Percentiles rank a stretch among this genome's conserved stretches.
These are phyloP conservation scores for Ophiostoma himal-ulmi DNA, from an alignment of 2,329 filamentous ascomycete species.

Conservation along the genomic window DNA sequence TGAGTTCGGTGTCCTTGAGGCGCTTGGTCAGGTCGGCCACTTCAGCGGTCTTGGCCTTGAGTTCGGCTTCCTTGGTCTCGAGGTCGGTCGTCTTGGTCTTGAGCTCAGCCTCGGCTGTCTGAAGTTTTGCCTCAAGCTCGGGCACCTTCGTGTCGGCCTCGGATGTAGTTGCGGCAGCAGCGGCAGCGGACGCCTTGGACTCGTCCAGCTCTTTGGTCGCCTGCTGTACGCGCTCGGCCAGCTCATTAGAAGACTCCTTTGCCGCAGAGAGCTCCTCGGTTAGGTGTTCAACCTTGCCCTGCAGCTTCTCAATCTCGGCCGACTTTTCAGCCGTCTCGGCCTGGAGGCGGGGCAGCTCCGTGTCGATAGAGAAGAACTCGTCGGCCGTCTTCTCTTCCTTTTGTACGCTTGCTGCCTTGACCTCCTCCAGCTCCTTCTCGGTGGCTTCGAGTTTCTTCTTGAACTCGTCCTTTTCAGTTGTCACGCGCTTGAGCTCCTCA, in stretches of 20 bases:
- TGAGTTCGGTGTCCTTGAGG: conserved; percentile 39
- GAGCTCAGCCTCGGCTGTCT: background rate
- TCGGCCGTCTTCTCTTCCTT: conserved; percentile 40
- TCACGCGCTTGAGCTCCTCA: conserved; percentile 84
- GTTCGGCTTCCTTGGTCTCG: conserved; percentile 34
- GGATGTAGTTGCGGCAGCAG: background rate
- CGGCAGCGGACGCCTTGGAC: background rate
- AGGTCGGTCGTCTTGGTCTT: background rate
- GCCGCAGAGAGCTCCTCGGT: conserved; percentile 61
- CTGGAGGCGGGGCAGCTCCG: conserved; percentile 77
- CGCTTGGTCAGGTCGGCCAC: conserved; percentile 47
- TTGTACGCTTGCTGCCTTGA: conserved; percentile 35
- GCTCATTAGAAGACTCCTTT: conserved; percentile 62
- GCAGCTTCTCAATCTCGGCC: conserved; percentile 64
- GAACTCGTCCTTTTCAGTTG: conserved; percentile 70
- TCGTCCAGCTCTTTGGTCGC: conserved; percentile 56
- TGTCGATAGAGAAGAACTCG: conserved; percentile 89
- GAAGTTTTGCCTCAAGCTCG: background rate
- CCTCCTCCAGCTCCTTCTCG: conserved; percentile 56
- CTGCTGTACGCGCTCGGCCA: conserved; percentile 62
- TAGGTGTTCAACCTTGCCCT: conserved; percentile 59
- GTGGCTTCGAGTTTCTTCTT: conserved; percentile 71
- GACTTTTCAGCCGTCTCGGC: conserved; percentile 62
- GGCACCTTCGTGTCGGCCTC: background rate
- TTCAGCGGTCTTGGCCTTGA: conserved; percentile 44